Evolutionary conservation across 805 yeast species (phyloP).

Genomic region (Candida multigemmis): DNA sequence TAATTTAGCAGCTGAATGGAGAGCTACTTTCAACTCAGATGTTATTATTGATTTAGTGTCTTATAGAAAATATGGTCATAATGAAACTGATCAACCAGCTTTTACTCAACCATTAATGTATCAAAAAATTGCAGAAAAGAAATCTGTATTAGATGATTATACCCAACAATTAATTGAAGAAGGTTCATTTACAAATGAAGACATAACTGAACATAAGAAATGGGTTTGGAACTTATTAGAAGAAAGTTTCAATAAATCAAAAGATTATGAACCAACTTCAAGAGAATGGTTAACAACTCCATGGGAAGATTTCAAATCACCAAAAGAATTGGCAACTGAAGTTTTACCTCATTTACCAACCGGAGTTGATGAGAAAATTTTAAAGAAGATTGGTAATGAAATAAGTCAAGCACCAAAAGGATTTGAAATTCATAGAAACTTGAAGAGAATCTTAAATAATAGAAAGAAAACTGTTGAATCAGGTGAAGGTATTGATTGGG

Average conservation of each 20-base stretch:
- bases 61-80: constrained; percentile 98
- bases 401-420: constrained; percentile 80
- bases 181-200: constrained; percentile 83
- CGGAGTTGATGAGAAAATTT: constrained; percentile 61
- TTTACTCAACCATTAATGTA: constrained; percentile 99
- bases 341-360: constrained; percentile 95
- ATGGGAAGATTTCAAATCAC: constrained; percentile 98
- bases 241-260: constrained; percentile 79
- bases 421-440: constrained; percentile 88
- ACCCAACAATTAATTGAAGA: constrained; percentile 71
- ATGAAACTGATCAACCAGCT: constrained; percentile 98
- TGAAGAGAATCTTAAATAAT: constrained; percentile 84
- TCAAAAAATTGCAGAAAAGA: constrained; percentile 80
- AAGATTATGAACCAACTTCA: constrained; percentile 82
- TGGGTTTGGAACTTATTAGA: constrained; percentile 97
- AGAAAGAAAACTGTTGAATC: constrained; percentile 80
- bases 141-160: constrained; percentile 82
- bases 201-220: constrained; percentile 89
- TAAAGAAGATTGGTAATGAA: constrained; percentile 70
- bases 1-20: constrained; percentile 97
- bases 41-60: constrained; percentile 96
- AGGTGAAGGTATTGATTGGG: constrained; percentile 97
- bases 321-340: constrained; percentile 93
- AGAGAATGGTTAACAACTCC: constrained; percentile 98
- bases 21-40: constrained; percentile 93